phyloP scores from a whole-genome alignment of 208 protist species.

The Trypanosoma boissoni region DNA sequence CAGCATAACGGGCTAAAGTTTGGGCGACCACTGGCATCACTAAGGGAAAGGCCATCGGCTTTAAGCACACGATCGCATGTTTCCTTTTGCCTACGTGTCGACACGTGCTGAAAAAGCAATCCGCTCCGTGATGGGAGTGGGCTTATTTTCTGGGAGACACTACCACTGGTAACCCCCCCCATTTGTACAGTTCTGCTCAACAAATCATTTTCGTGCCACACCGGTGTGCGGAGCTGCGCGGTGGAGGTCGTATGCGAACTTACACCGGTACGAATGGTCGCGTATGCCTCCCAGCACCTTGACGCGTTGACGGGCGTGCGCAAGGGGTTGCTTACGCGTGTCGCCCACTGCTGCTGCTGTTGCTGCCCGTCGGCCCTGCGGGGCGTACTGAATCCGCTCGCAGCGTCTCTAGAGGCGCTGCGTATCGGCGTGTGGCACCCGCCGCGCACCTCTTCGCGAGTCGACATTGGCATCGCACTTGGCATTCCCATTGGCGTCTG shows the following conservation, averaged over 20 bases:
- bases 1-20: conserved; percentile 29
- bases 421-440: conserved; percentile 15
- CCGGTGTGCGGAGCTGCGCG: conserved; percentile 21
- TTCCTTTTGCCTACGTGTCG: conserved; percentile 12
- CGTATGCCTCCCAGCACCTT: no score
- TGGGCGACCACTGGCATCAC: conserved; percentile 12
- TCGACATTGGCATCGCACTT: background rate
- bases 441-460: background rate
- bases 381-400: no score
- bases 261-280: no score
- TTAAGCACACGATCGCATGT: conserved; percentile 19
- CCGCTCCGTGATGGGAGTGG: conserved; percentile 14
- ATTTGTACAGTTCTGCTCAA: background rate
- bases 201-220: conserved; percentile 22
- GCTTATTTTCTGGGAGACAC: conserved; percentile 12
- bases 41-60: conserved; percentile 17
- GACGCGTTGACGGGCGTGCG: no score
- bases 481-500: background rate
- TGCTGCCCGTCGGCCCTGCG: no score
- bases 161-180: background rate
- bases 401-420: no score
- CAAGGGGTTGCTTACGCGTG: no score
- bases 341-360: no score
- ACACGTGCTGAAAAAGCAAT: conserved; percentile 20
- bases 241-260: background rate